These are phyloP conservation scores for Truncatella angustata DNA, from an alignment of 2,329 filamentous ascomycete genomes.

Conservation along the genomic window DNA sequence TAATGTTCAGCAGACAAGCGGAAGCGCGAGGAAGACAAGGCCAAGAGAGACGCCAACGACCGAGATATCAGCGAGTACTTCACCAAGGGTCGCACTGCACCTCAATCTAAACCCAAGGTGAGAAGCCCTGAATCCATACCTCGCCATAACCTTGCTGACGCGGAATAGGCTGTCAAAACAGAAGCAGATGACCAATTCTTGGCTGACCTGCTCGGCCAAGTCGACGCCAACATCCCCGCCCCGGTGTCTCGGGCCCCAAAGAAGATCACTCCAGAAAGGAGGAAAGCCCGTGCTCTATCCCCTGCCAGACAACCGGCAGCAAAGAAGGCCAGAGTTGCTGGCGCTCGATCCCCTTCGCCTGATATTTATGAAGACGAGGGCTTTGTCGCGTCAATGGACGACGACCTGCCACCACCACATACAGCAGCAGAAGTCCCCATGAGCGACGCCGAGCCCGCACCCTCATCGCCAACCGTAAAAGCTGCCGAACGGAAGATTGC, in stretches of 20 bases:
- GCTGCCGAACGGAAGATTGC: slow-evolving; percentile 72
- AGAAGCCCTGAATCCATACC: slow-evolving; percentile 9
- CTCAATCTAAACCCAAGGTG: slow-evolving; percentile 80
- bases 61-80: slow-evolving; percentile 95
- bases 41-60: slow-evolving; percentile 82
- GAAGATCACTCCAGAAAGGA: slow-evolving; percentile 69
- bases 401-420: slow-evolving; percentile 46
- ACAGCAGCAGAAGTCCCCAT: slow-evolving; percentile 63
- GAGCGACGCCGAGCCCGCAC: slow-evolving; percentile 71
- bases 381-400: slow-evolving; percentile 56
- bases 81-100: slow-evolving; percentile 66
- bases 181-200: slow-evolving; percentile 90
- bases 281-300: slow-evolving; percentile 77
- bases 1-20: slow-evolving; percentile 63
- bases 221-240: slow-evolving; percentile 70
- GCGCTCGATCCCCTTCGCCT: slow-evolving; percentile 46
- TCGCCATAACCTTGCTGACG: not conserved
- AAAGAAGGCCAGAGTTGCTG: slow-evolving; percentile 58
- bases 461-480: slow-evolving; percentile 80
- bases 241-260: slow-evolving; percentile 56
- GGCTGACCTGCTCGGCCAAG: slow-evolving; percentile 77
- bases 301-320: slow-evolving; percentile 55
- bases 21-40: slow-evolving; percentile 82
- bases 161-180: slow-evolving; percentile 65
- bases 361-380: slow-evolving; percentile 56